phyloP scores from a whole-genome alignment of 345 rosid genomes.

The Murraya koenigii region DNA sequence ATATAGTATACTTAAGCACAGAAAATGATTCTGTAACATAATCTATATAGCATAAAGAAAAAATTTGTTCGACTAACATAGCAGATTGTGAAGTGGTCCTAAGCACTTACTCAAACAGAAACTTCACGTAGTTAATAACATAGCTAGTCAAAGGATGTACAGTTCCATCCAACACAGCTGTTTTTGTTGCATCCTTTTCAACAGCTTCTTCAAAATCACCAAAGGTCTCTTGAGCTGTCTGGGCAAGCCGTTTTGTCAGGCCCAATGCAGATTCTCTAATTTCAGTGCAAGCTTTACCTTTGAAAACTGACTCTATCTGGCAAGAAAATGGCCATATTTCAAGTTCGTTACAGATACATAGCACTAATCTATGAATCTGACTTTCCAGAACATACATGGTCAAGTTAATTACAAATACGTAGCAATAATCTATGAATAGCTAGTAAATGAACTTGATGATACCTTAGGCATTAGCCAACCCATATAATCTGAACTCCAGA shows the following conservation, averaged over 20 bases:
- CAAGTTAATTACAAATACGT: too few relatives aligned
- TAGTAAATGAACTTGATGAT: not conserved
- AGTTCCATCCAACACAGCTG: slow-evolving; percentile 88
- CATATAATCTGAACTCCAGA: not conserved
- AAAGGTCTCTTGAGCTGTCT: slow-evolving; percentile 92
- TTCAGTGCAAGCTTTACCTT: slow-evolving; percentile 82
- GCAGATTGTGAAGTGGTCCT: not conserved
- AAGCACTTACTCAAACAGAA: slow-evolving; percentile 88
- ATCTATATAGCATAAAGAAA: not conserved
- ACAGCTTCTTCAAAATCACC: slow-evolving; percentile 99
- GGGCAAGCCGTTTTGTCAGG: slow-evolving; percentile 85
- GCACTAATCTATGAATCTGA: not conserved
- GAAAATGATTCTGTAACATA: not conserved
- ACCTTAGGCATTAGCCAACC: not conserved
- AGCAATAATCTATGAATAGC: too few relatives aligned
- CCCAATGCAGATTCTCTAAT: slow-evolving; percentile 84
- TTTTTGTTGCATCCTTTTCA: slow-evolving; percentile 96
- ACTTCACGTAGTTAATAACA: slow-evolving; percentile 95
- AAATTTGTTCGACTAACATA: not conserved
- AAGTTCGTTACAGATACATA: not conserved
- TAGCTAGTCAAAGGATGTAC: slow-evolving; percentile 98
- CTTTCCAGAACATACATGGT: not conserved
- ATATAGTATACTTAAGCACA: not conserved
- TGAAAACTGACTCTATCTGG: slow-evolving; percentile 79
- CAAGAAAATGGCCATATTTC: slow-evolving; percentile 11